Evolutionary conservation across 1,284 basidiomycete genomes (phyloP).

Genomic region (Naganishia sp.): DNA sequence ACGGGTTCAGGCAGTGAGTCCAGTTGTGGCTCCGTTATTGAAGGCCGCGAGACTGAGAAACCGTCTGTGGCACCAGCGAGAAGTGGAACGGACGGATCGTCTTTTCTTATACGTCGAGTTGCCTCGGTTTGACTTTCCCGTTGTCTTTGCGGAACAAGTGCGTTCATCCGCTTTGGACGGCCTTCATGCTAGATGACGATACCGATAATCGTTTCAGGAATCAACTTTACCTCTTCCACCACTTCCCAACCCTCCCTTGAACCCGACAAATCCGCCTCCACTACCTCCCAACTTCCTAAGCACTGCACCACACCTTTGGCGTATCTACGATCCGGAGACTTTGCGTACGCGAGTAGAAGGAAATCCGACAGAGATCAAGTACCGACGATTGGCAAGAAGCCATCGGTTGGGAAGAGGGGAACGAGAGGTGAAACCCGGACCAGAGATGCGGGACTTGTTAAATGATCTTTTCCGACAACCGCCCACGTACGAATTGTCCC

Average conservation of each 20-base stretch:
- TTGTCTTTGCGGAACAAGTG: constrained; percentile 90
- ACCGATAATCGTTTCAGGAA: constrained; percentile 37
- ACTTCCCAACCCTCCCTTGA: constrained; percentile 42
- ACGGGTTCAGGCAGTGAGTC: constrained; percentile 77
- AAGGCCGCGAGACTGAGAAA: background rate
- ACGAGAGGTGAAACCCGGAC: constrained; percentile 93
- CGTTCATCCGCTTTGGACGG: constrained; percentile 17
- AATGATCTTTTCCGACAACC: constrained; percentile 85
- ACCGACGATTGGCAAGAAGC: constrained; percentile 88
- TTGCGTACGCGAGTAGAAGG: constrained; percentile 58
- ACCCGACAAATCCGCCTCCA: constrained; percentile 40
- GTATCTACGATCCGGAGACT: constrained; percentile 83
- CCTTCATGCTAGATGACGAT: background rate
- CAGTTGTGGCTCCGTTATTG: background rate
- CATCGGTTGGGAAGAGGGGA: constrained; percentile 94
- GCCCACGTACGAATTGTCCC: constrained; percentile 81
- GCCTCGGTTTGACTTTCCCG: constrained; percentile 95
- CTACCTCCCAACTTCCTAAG: constrained; percentile 57
- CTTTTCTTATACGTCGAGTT: constrained; percentile 92
- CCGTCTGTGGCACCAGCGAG: constrained; percentile 60
- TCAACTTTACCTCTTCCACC: constrained; percentile 44
- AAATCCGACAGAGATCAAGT: constrained; percentile 97
- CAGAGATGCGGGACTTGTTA: constrained; percentile 89
- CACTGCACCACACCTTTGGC: constrained; percentile 74
- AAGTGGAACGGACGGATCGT: constrained; percentile 83